phyloP scores from a whole-genome alignment of 352 stramenopile species.

The Phytopythium cucurbitacearum region DNA sequence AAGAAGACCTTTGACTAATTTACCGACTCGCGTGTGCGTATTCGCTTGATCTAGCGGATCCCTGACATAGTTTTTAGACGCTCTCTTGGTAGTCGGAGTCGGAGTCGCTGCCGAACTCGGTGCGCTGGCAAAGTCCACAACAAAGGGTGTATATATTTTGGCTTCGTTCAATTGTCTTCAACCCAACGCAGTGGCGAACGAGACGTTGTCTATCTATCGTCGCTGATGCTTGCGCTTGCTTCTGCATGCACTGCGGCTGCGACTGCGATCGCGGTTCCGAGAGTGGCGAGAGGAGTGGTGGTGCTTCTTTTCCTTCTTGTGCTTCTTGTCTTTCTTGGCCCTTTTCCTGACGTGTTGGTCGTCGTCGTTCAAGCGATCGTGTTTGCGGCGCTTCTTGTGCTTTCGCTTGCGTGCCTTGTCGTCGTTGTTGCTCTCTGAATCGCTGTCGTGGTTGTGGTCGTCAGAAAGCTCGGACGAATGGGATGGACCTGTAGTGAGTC shows the following conservation, averaged over 20 bases:
- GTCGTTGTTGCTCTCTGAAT: conserved; percentile 1
- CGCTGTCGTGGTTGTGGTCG: background rate
- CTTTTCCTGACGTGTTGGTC: conserved; percentile 13
- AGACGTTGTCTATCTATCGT: background rate
- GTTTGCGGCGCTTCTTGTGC: conserved; percentile 17
- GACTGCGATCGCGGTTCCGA: conserved; percentile 21
- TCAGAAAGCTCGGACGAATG: too few species aligned
- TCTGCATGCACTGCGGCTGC: conserved; percentile 7
- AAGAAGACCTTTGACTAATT: conserved; percentile 98
- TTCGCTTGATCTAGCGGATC: too few species aligned
- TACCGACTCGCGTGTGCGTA: conserved; percentile 10
- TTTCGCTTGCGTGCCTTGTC: conserved; percentile 9
- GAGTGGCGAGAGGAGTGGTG: conserved; percentile 24
- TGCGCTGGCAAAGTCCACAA: too few species aligned
- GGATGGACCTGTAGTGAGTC: too few species aligned
- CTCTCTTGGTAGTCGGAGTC: too few species aligned
- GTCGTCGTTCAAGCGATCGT: conserved; percentile 9
- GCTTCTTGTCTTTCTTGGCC: conserved; percentile 27
- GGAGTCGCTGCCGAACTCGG: too few species aligned
- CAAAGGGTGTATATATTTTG: conserved; percentile 9
- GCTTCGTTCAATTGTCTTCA: conserved; percentile 20
- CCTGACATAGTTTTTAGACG: too few species aligned
- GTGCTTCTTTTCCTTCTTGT: conserved; percentile 27
- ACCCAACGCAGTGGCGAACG: background rate
- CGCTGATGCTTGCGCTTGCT: background rate